These are phyloP conservation scores for Ogataea pignaliae DNA, from an alignment of 805 yeast genomes.

Conservation along the genomic window DNA sequence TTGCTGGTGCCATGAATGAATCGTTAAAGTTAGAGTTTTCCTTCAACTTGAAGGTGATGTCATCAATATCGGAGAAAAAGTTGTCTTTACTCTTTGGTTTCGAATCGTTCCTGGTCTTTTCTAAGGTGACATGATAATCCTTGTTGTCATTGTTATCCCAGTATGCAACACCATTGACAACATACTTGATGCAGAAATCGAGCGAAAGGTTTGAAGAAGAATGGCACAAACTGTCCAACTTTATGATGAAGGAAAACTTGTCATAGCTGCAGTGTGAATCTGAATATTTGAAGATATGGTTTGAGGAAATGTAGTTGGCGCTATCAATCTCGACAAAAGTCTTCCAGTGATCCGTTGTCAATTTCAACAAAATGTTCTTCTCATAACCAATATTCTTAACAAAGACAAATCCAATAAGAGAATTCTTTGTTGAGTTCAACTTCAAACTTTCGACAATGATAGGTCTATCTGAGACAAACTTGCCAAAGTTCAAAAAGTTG, in stretches of 20 bases:
- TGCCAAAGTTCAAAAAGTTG: conserved; percentile 26
- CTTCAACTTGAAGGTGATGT: conserved; percentile 26
- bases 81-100: conserved; percentile 4
- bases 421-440: conserved; percentile 37
- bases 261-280: conserved; percentile 29
- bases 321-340: conserved; percentile 27
- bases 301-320: conserved; percentile 33
- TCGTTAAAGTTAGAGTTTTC: conserved; percentile 28
- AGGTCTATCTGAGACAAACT: conserved; percentile 26
- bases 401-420: conserved; percentile 37
- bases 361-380: conserved; percentile 39
- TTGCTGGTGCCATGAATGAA: conserved; percentile 11
- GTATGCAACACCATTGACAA: conserved; percentile 27
- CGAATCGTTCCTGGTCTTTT: conserved; percentile 13
- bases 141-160: conserved; percentile 39
- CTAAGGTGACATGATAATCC: conserved; percentile 35
- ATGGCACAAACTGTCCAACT: conserved; percentile 30
- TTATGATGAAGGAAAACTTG: conserved; percentile 47
- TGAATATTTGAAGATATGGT: conserved; percentile 37
- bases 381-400: conserved; percentile 36
- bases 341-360: conserved; percentile 48
- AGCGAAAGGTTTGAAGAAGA: conserved; percentile 25
- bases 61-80: conserved; percentile 22
- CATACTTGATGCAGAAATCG: conserved; percentile 37
- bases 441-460: conserved; percentile 34